Conservation (phyloP, 2,329 filamentous ascomycete species). For the Pseudocercospora musae region DNA sequence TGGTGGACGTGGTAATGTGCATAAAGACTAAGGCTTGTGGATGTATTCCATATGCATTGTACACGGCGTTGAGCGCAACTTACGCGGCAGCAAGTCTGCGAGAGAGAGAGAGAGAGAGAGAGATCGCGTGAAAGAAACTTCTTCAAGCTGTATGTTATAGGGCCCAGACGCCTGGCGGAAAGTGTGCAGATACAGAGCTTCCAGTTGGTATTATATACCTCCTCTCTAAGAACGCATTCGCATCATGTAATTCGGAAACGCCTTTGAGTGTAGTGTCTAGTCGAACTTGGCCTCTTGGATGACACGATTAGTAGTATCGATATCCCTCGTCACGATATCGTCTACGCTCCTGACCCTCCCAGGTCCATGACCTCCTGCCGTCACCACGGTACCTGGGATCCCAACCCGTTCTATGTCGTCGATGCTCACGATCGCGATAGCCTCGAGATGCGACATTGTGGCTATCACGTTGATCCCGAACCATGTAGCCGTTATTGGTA, state of each 20-base stretch:
- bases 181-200: neutral
- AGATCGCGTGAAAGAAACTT: neutral
- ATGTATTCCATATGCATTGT: slow-evolving; percentile 11
- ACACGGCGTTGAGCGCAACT: slow-evolving; percentile 15
- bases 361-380: neutral
- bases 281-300: too few species aligned
- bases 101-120: too few species aligned
- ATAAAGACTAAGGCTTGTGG: slow-evolving; percentile 8
- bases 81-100: slow-evolving; percentile 19
- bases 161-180: neutral
- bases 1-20: slow-evolving; percentile 3
- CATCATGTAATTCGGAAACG: neutral
- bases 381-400: neutral
- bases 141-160: slow-evolving; percentile 10
- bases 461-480: neutral
- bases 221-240: neutral
- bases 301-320: neutral
- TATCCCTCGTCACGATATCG: neutral
- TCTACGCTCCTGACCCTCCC: neutral
- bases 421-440: neutral
- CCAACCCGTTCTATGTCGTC: neutral
- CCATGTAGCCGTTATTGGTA: neutral
- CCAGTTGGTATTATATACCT: neutral
- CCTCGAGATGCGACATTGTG: neutral
- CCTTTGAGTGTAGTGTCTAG: neutral